Evolutionary conservation across 2,329 filamentous ascomycete species (phyloP).

Genomic region (Aureobasidium subglaciale): DNA sequence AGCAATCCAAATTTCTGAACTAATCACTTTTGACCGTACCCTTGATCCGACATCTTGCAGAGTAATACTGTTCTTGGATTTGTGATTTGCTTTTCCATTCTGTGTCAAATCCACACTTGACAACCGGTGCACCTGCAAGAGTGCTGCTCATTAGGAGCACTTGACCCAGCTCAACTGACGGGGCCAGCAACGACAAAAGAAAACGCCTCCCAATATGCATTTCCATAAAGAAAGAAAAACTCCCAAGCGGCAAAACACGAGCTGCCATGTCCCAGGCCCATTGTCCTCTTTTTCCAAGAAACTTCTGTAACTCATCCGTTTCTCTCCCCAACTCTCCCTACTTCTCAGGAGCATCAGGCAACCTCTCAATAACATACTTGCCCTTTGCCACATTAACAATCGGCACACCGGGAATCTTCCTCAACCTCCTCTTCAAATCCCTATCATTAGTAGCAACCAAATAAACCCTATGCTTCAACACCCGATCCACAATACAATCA

Average conservation of each 20-base stretch:
- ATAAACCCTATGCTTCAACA: constrained; percentile 42
- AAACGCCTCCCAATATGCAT: background rate
- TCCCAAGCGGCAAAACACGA: background rate
- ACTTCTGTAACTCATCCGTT: background rate
- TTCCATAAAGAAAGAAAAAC: background rate
- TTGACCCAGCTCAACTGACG: no score
- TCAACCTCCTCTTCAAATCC: constrained; percentile 71
- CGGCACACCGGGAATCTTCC: constrained; percentile 73
- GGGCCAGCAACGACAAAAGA: background rate
- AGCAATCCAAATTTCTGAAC: background rate
- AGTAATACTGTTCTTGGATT: no score
- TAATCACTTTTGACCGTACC: no score
- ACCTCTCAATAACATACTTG: constrained; percentile 89
- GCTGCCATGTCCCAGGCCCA: no score
- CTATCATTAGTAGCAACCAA: constrained; percentile 57
- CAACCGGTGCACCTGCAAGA: no score
- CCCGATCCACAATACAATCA: constrained; percentile 57
- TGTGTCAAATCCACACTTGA: no score
- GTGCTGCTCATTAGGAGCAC: no score
- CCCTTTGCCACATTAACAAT: constrained; percentile 76
- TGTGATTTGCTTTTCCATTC: no score
- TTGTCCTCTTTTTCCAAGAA: background rate
- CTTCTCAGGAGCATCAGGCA: constrained; percentile 74
- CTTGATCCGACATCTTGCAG: no score
- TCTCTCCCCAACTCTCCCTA: constrained; percentile 22